Evolutionary conservation across 2,329 filamentous ascomycete genomes (phyloP).

Genomic region (Helotiales sp.): DNA sequence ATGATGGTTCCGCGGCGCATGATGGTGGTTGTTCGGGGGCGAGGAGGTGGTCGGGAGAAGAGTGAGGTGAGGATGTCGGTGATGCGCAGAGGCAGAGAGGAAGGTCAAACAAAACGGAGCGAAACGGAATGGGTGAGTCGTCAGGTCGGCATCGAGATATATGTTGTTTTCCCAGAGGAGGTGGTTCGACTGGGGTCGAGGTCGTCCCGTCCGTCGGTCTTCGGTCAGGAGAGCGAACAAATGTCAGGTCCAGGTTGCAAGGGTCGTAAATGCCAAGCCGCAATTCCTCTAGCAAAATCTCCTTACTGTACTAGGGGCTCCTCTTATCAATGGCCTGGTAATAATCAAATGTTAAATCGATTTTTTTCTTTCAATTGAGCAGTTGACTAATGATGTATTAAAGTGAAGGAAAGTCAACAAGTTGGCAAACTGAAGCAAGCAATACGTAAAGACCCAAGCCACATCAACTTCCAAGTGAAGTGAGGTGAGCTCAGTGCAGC

Average conservation of each 20-base stretch:
- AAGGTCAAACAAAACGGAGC: not conserved
- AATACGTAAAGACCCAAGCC: not conserved
- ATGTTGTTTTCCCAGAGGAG: not conserved
- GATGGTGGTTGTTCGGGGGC: slow-evolving; percentile 16
- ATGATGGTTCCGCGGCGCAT: slow-evolving; percentile 44
- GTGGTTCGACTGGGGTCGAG: not conserved
- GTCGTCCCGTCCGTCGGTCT: not conserved
- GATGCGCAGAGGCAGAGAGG: not conserved
- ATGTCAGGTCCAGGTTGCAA: not conserved
- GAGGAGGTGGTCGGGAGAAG: not conserved
- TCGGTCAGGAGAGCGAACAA: slow-evolving; percentile 4
- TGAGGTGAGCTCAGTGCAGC: not conserved
- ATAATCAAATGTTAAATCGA: not conserved
- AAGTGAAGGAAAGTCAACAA: not conserved
- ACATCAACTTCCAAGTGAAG: too few species aligned
- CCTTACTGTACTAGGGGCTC: not conserved
- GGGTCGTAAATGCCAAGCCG: slow-evolving; percentile 9
- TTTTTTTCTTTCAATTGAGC: not conserved
- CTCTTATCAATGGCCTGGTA: too few species aligned
- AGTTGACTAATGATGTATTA: too few species aligned
- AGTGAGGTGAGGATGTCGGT: not conserved
- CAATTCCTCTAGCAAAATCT: not conserved
- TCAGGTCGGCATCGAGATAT: slow-evolving; percentile 4
- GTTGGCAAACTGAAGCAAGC: not conserved
- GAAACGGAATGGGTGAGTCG: not conserved